Conservation (phyloP, 495 filamentous ascomycete species). For the Penicillium arizonense region DNA sequence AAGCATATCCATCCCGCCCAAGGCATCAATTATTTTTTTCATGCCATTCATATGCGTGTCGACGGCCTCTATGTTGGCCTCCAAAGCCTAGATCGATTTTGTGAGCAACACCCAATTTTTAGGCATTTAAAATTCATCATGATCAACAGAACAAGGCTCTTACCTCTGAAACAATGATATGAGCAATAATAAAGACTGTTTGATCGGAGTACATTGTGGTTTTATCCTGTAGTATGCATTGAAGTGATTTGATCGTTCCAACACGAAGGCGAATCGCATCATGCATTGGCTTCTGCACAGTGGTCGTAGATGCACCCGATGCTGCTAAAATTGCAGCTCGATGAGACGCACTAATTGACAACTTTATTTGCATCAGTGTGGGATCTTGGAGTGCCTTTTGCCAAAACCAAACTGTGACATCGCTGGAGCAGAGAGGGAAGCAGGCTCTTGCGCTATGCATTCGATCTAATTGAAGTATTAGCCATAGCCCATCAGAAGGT, state of each 20-base stretch:
- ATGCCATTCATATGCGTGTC: constrained; percentile 17
- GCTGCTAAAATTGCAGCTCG: constrained; percentile 2
- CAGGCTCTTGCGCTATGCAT: constrained; percentile 9
- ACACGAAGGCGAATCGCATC: constrained; percentile 7
- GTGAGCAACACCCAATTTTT: neutral
- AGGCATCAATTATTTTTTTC: constrained; percentile 7
- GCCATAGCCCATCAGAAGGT: neutral
- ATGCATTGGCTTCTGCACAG: constrained; percentile 3
- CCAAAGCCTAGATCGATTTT: constrained; percentile 1
- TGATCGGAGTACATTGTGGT: constrained; percentile 2
- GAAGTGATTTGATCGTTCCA: constrained; percentile 8
- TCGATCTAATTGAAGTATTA: constrained; percentile 1
- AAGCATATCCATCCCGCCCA: constrained; percentile 14
- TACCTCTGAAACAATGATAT: constrained; percentile 8
- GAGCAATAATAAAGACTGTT: constrained; percentile 6
- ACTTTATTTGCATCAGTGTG: constrained; percentile 6
- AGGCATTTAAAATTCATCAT: neutral
- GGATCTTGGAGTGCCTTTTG: constrained; percentile 6
- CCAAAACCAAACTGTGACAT: constrained; percentile 3
- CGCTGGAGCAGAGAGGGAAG: constrained; percentile 7
- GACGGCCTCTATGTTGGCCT: constrained; percentile 11
- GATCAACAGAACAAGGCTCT: neutral
- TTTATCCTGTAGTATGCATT: neutral
- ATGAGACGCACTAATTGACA: constrained; percentile 7
- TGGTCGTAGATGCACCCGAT: neutral